Evolutionary conservation across 2,329 filamentous ascomycete species (phyloP).

Genomic region (Didymella lethalis): DNA sequence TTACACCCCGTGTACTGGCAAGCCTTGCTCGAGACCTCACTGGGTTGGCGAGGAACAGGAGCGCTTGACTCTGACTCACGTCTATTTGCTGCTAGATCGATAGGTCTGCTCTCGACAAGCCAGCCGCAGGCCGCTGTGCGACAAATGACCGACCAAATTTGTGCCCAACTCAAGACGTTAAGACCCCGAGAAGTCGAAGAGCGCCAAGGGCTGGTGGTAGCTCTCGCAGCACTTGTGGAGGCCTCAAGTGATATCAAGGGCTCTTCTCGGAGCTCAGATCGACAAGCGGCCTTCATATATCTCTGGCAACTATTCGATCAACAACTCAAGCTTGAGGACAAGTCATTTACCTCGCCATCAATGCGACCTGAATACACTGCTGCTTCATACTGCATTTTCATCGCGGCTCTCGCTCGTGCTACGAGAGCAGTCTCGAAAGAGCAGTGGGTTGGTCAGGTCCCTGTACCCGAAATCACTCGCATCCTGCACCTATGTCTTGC

Average conservation of each 20-base stretch:
- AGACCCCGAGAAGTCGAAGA: conserved; percentile 70
- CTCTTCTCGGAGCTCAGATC: conserved; percentile 1
- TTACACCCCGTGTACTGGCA: conserved; percentile 71
- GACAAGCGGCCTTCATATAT: conserved; percentile 25
- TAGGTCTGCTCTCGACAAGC: conserved; percentile 65
- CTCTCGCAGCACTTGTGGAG: conserved; percentile 52
- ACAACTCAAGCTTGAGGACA: conserved; percentile 49
- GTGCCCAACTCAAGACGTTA: conserved; percentile 57
- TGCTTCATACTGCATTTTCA: conserved; percentile 67
- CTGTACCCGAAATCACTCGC: conserved; percentile 28
- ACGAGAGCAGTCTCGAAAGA: conserved; percentile 17
- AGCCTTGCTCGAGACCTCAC: conserved; percentile 72
- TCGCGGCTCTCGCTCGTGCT: conserved; percentile 48
- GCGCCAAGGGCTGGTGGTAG: conserved; percentile 71
- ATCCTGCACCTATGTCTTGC: conserved; percentile 46
- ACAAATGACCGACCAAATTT: conserved; percentile 55
- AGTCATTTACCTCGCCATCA: conserved; percentile 50
- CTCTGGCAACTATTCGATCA: conserved; percentile 45
- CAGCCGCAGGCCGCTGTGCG: conserved; percentile 41
- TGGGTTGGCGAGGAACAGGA: conserved; percentile 88
- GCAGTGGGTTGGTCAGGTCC: conserved; percentile 18
- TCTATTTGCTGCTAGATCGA: conserved; percentile 72
- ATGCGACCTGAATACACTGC: conserved; percentile 71
- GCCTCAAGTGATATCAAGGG: conserved; percentile 3
- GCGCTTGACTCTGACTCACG: conserved; percentile 79